A percentile compares a stretch with the other conserved stretches of the same genome.
These are phyloP conservation scores for Clathrus columnatus DNA, from an alignment of 768 basidiomycete species.

Conservation along the genomic window DNA sequence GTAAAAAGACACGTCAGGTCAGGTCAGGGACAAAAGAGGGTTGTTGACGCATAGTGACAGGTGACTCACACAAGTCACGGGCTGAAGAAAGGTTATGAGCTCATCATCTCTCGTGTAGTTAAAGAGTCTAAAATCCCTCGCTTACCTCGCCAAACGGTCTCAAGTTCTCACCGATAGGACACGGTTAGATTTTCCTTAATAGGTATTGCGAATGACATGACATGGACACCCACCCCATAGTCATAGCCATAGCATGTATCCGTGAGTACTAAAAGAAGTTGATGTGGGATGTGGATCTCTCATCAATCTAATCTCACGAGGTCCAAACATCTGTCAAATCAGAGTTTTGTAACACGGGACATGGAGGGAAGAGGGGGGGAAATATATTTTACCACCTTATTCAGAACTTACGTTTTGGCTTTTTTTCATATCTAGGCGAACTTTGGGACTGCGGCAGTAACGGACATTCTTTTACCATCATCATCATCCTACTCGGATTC, in stretches of 20 bases:
- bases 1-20: not conserved
- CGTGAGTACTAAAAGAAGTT: not conserved
- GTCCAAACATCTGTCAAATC: not conserved
- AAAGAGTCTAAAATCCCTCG: too few relatives aligned
- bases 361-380: not conserved
- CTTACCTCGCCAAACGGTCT: too few relatives aligned
- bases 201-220: not conserved
- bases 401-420: too few relatives aligned
- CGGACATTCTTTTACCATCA: not conserved
- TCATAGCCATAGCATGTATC: not conserved
- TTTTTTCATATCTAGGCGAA: not conserved
- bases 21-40: not conserved
- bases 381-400: not conserved
- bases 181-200: not conserved
- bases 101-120: too few relatives aligned
- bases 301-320: not conserved
- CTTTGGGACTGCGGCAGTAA: not conserved
- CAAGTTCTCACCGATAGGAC: too few relatives aligned
- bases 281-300: too few relatives aligned
- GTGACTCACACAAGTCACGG: too few relatives aligned
- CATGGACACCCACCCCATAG: too few relatives aligned
- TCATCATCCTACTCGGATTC: not conserved
- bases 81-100: too few relatives aligned
- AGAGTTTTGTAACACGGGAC: not conserved
- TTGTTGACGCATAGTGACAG: too few relatives aligned